These are phyloP conservation scores for Dipteronia dyeriana DNA, from an alignment of 345 rosid species.

Conservation along the genomic window DNA sequence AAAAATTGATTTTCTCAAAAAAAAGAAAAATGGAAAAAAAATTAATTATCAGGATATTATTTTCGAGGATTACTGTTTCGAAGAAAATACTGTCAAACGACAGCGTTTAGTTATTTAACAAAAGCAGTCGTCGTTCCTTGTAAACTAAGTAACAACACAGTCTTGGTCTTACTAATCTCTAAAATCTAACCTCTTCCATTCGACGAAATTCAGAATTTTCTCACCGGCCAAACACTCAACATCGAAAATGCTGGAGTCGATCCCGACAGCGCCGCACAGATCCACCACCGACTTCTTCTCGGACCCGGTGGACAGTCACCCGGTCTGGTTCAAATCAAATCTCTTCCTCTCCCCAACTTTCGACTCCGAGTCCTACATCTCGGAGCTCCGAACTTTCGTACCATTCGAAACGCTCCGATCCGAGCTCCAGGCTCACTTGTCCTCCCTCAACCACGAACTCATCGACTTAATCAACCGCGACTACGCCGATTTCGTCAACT, in stretches of 20 bases:
- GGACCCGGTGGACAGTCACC: conserved; percentile 84
- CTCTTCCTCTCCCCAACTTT: conserved; percentile 79
- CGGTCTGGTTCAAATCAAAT: conserved; percentile 91
- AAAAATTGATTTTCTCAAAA: too few species aligned
- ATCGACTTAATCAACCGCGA: conserved; percentile 98
- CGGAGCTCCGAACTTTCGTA: conserved; percentile 94
- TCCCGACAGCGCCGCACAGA: conserved; percentile 59
- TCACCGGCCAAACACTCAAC: background rate
- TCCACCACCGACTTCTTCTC: conserved; percentile 87
- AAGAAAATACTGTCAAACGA: too few species aligned
- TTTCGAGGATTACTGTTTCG: too few species aligned
- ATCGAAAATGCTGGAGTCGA: conserved; percentile 52
- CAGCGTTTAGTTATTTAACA: too few species aligned
- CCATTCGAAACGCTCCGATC: conserved; percentile 94
- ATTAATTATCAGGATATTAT: too few species aligned
- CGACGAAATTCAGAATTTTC: background rate
- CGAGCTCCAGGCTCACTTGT: conserved; percentile 80
- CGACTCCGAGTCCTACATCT: conserved; percentile 87
- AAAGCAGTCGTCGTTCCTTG: too few species aligned
- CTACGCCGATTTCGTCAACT: conserved; percentile 90
- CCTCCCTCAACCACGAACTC: conserved; percentile 92
- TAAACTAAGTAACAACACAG: too few species aligned
- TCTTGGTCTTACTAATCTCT: background rate
- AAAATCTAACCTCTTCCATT: background rate
- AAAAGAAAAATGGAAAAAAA: too few species aligned